phyloP scores from a whole-genome alignment of 2,329 filamentous ascomycete species.

The Fusarium phyllophilum region DNA sequence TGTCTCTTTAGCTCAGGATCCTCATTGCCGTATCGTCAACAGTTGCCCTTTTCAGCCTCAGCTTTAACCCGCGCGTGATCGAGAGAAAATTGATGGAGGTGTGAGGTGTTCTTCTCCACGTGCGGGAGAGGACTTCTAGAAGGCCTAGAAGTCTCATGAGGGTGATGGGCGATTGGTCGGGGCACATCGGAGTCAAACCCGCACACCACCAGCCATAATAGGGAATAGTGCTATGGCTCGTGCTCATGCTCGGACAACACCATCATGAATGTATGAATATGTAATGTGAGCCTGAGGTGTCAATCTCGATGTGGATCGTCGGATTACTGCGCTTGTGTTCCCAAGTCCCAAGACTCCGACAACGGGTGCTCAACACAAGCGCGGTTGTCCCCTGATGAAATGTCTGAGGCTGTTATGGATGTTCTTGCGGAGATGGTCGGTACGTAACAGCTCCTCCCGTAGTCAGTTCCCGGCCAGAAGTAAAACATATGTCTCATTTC shows the following conservation, averaged over 20 bases:
- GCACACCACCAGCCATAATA: constrained; percentile 16
- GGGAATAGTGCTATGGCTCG: background rate
- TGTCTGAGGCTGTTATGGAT: background rate
- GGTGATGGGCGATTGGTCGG: constrained; percentile 14
- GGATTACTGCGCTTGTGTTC: constrained; percentile 1
- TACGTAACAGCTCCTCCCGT: background rate
- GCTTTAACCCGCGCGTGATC: constrained; percentile 25
- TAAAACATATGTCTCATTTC: background rate
- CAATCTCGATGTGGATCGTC: background rate
- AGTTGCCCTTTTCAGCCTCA: constrained; percentile 16
- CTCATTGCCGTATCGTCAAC: background rate
- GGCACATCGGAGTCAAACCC: background rate
- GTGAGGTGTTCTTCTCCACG: constrained; percentile 19
- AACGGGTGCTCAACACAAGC: constrained; percentile 8
- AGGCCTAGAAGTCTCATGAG: constrained; percentile 26
- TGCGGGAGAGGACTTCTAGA: constrained; percentile 44
- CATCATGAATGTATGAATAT: background rate
- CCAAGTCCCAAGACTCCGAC: constrained; percentile 2
- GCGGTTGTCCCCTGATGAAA: background rate
- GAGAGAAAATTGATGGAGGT: constrained; percentile 7
- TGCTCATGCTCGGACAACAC: background rate
- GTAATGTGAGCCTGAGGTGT: constrained; percentile 4
- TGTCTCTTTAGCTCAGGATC: background rate
- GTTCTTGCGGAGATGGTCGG: background rate
- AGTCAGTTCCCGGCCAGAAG: background rate